Percentiles rank a stretch among this genome's conserved stretches.
phyloP scores from a whole-genome alignment of 2,329 filamentous ascomycete genomes.

The Sclerotinia nivalis region DNA sequence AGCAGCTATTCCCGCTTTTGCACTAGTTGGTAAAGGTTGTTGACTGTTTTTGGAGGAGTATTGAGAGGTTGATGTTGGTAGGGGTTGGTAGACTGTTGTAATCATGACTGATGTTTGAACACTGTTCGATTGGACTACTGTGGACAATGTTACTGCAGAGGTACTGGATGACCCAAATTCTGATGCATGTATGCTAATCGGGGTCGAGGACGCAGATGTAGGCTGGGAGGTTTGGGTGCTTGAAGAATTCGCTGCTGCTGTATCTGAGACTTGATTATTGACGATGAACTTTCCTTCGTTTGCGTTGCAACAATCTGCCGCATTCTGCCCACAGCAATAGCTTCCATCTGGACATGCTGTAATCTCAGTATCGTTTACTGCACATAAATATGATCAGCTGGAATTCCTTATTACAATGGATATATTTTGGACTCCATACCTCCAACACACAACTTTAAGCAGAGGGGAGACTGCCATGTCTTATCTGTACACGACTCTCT shows the following conservation, averaged over 20 bases:
- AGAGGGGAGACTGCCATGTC: slow-evolving; percentile 22
- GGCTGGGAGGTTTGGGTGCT: neutral
- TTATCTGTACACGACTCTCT: slow-evolving; percentile 22
- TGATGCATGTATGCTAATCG: neutral
- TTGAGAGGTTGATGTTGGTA: neutral
- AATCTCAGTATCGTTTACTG: slow-evolving; percentile 20
- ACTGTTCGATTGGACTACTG: neutral
- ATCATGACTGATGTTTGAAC: neutral
- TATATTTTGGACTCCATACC: neutral
- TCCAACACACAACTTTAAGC: slow-evolving; percentile 18
- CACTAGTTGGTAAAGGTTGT: neutral
- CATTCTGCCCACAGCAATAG: slow-evolving; percentile 22
- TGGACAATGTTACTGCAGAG: neutral
- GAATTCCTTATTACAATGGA: neutral
- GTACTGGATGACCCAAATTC: neutral
- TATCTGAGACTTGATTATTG: slow-evolving; percentile 20
- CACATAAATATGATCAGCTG: neutral
- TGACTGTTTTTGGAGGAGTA: neutral
- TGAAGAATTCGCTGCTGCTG: neutral
- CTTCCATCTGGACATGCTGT: slow-evolving; percentile 20
- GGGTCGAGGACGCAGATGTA: no score
- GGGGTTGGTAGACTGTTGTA: neutral
- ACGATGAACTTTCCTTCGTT: slow-evolving; percentile 19
- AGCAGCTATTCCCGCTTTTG: neutral
- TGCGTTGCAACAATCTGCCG: slow-evolving; percentile 4